These are phyloP conservation scores for Ustilago loliicola DNA, from an alignment of 1,284 basidiomycete genomes.

Conservation along the genomic window DNA sequence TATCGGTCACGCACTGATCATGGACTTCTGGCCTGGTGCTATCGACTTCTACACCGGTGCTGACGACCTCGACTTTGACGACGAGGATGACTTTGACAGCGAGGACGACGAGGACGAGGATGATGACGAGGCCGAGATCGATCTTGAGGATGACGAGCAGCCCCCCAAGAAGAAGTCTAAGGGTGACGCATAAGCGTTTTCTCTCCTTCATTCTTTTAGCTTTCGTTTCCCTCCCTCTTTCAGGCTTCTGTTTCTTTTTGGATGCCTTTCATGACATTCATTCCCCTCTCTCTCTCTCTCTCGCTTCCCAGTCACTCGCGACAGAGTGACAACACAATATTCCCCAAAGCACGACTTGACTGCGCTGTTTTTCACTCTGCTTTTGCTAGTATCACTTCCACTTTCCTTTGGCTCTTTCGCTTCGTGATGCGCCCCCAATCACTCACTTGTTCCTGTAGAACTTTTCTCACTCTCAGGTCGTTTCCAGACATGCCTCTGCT, in stretches of 20 bases:
- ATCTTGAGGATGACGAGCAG: constrained; percentile 64
- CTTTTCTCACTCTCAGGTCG: constrained; percentile 11
- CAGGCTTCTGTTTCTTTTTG: background rate
- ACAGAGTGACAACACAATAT: background rate
- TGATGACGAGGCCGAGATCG: constrained; percentile 65
- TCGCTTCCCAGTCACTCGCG: no score
- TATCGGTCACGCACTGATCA: constrained; percentile 64
- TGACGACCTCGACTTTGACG: constrained; percentile 58
- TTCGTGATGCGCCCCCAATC: constrained; percentile 3
- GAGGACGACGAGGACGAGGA: constrained; percentile 65
- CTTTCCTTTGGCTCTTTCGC: background rate
- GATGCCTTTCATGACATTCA: background rate
- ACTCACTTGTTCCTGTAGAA: constrained; percentile 20
- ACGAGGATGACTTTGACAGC: constrained; percentile 60
- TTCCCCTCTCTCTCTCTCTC: no score
- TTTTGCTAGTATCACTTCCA: constrained; percentile 2
- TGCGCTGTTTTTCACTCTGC: background rate
- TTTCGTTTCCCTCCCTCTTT: background rate
- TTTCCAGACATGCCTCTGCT: background rate
- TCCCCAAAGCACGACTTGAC: background rate
- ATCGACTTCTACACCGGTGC: constrained; percentile 64
- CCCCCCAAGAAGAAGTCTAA: constrained; percentile 65
- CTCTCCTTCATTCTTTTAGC: no score
- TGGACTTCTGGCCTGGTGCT: constrained; percentile 66
- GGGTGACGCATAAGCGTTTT: constrained; percentile 36